These are phyloP conservation scores for Bromus sterilis DNA, from an alignment of 176 grass and related monocot species.

Conservation along the genomic window DNA sequence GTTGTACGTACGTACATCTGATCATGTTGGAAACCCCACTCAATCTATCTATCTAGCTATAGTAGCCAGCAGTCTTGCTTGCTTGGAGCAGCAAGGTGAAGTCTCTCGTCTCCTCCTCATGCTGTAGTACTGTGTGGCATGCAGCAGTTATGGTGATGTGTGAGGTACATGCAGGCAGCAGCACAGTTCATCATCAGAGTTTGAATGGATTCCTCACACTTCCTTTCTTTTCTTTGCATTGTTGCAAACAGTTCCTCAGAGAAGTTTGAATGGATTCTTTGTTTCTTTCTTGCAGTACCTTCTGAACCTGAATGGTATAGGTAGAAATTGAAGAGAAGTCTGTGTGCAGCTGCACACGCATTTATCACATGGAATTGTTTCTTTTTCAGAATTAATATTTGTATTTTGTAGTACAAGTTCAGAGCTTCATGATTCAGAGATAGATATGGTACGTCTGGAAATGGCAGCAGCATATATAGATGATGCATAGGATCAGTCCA, in stretches of 20 bases:
- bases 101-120: not conserved
- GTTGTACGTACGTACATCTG: not conserved
- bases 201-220: not conserved
- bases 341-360: not conserved
- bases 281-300: not conserved
- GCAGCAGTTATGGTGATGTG: constrained; percentile 26
- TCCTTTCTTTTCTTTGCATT: not conserved
- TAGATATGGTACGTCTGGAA: not conserved
- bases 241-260: not conserved
- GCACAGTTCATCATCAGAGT: not conserved
- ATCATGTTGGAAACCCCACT: constrained; percentile 42
- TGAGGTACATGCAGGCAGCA: not conserved
- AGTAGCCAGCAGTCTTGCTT: not conserved
- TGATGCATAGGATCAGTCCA: not conserved
- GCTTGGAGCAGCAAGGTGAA: not conserved
- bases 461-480: not conserved
- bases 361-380: not conserved
- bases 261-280: constrained; percentile 9
- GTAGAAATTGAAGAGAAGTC: not conserved
- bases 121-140: not conserved
- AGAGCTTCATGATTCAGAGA: not conserved
- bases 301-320: not conserved
- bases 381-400: not conserved
- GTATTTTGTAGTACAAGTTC: not conserved
- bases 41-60: constrained; percentile 23